Conservation (phyloP, 2,329 filamentous ascomycete species). For the Hymenoscyphus fraxineus region DNA sequence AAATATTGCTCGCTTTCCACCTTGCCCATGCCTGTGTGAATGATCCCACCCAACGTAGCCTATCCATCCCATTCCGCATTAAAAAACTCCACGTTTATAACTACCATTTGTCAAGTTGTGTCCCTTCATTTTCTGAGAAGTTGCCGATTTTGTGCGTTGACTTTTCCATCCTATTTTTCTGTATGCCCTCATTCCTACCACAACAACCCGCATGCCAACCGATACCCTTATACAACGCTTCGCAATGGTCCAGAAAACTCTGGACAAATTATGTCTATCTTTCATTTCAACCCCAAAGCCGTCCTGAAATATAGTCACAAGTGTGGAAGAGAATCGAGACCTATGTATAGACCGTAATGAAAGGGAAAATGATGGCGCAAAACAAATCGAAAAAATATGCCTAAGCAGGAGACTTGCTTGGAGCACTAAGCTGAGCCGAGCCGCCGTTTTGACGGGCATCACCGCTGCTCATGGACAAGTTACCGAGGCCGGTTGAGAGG, state of each 20-base stretch:
- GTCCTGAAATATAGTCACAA: constrained; percentile 35
- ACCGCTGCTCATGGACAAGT: constrained; percentile 65
- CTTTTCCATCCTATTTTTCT: constrained; percentile 30
- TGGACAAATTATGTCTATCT: constrained; percentile 31
- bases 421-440: constrained; percentile 30
- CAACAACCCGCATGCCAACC: constrained; percentile 24
- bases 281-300: constrained; percentile 34
- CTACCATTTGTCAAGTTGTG: constrained; percentile 29
- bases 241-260: constrained; percentile 29
- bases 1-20: constrained; percentile 18
- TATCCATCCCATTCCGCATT: constrained; percentile 34
- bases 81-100: constrained; percentile 35
- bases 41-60: constrained; percentile 23
- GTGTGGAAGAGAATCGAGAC: constrained; percentile 29
- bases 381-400: constrained; percentile 18
- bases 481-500: constrained; percentile 68
- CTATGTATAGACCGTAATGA: constrained; percentile 30
- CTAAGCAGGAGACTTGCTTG: constrained; percentile 37
- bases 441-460: constrained; percentile 61
- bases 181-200: constrained; percentile 28
- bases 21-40: constrained; percentile 14
- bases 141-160: constrained; percentile 20
- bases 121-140: constrained; percentile 15
- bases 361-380: constrained; percentile 27
- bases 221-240: constrained; percentile 29